Percentiles rank a stretch among this genome's conserved stretches.
Conservation (phyloP, 257 asterid species). For the Ocimum tenuiflorum region DNA sequence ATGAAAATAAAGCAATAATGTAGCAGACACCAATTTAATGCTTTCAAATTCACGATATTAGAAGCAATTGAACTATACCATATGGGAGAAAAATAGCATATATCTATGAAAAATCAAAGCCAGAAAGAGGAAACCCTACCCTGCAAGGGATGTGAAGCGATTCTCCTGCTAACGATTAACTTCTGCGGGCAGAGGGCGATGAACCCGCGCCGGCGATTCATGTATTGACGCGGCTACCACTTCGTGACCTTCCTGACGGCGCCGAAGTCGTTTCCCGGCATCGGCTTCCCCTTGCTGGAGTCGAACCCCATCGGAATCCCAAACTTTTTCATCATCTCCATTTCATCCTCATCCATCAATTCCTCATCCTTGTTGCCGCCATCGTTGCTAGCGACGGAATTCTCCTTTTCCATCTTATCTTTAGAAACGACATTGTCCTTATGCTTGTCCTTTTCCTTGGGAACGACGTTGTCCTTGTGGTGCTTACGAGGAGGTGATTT, state of each 20-base stretch:
- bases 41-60: not conserved
- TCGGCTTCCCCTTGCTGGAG: slow-evolving; percentile 89
- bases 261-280: slow-evolving; percentile 79
- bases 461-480: slow-evolving; percentile 47
- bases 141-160: slow-evolving; percentile 20
- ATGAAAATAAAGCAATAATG: not conserved
- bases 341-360: slow-evolving; percentile 70
- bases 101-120: no score
- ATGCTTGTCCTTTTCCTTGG: slow-evolving; percentile 42
- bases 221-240: slow-evolving; percentile 96
- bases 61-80: not conserved
- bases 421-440: slow-evolving; percentile 33
- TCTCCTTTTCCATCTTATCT: slow-evolving; percentile 48
- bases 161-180: slow-evolving; percentile 46
- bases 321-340: slow-evolving; percentile 92
- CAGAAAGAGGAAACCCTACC: slow-evolving; percentile 30
- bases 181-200: slow-evolving; percentile 95
- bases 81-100: not conserved
- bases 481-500: slow-evolving; percentile 70
- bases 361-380: slow-evolving; percentile 32
- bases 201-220: slow-evolving; percentile 99
- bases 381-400: slow-evolving; percentile 23
- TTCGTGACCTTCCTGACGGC: slow-evolving; percentile 90
- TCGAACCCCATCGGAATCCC: slow-evolving; percentile 93
- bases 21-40: no score